Evolutionary conservation across 768 basidiomycete genomes (phyloP).

Genomic region (Boletus rufocinnamomeus): DNA sequence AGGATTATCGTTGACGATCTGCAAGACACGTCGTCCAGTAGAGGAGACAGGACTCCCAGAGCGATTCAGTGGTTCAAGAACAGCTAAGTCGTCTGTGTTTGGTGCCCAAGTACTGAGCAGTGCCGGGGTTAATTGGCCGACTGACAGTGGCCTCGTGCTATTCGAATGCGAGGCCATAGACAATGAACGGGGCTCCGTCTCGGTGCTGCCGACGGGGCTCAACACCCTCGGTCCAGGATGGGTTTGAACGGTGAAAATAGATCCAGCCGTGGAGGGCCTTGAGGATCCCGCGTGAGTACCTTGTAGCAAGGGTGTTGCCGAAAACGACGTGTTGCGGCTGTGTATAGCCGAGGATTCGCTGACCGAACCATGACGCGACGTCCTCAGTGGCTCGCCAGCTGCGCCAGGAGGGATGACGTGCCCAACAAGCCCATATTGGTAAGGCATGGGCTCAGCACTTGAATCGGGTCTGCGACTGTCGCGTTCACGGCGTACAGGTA

Average conservation of each 20-base stretch:
- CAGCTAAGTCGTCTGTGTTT: constrained; percentile 24
- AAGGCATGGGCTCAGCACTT: constrained; percentile 51
- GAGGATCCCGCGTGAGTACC: constrained; percentile 24
- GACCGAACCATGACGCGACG: constrained; percentile 33
- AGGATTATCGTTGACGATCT: constrained; percentile 29
- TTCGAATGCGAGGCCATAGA: constrained; percentile 25
- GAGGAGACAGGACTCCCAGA: constrained; percentile 24
- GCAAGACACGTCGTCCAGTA: constrained; percentile 29
- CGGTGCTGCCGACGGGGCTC: constrained; percentile 4
- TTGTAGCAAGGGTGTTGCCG: constrained; percentile 29
- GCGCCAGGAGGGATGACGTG: constrained; percentile 36
- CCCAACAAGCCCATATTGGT: constrained; percentile 65
- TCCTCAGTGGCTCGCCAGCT: constrained; percentile 34
- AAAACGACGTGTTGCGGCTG: constrained; percentile 30
- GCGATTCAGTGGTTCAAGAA: constrained; percentile 20
- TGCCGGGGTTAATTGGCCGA: not conserved
- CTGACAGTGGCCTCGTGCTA: constrained; percentile 10
- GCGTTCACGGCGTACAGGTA: constrained; percentile 22
- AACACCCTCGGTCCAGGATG: constrained; percentile 12
- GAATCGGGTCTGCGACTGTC: constrained; percentile 33
- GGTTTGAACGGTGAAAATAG: constrained; percentile 37
- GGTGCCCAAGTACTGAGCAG: constrained; percentile 16
- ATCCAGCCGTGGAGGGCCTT: constrained; percentile 48
- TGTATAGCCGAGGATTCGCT: constrained; percentile 24
- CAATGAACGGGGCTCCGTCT: constrained; percentile 20